Conservation (phyloP, 2,329 filamentous ascomycete species). For the Colletotrichum abscissum region DNA sequence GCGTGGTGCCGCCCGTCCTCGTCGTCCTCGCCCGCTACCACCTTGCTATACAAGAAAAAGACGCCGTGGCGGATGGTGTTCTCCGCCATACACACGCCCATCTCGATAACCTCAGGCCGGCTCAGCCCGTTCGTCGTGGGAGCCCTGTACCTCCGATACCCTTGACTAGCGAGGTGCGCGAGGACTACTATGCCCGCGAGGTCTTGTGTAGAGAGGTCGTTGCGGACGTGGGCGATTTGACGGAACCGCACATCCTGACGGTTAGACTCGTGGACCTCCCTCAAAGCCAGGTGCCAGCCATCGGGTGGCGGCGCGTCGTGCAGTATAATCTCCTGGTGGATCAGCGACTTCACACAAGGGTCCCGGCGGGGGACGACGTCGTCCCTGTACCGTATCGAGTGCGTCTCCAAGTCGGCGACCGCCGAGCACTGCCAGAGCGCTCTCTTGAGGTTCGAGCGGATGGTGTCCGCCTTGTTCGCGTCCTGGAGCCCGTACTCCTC, state of each 20-base stretch:
- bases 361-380: constrained; percentile 22
- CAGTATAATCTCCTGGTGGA: constrained; percentile 30
- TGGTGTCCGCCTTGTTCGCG: constrained; percentile 1
- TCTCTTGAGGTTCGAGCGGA: constrained; percentile 12
- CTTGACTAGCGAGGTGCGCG: constrained; percentile 26
- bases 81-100: constrained; percentile 32
- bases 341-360: constrained; percentile 26
- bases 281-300: constrained; percentile 26
- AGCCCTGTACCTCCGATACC: constrained; percentile 23
- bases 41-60: constrained; percentile 32
- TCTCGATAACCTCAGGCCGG: constrained; percentile 29
- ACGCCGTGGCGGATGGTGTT: constrained; percentile 33
- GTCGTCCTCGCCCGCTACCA: not conserved
- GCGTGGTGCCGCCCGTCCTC: constrained; percentile 25
- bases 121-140: not conserved
- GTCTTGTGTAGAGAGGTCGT: not conserved
- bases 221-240: constrained; percentile 22
- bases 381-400: constrained; percentile 29
- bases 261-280: constrained; percentile 24
- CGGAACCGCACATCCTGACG: constrained; percentile 23
- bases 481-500: constrained; percentile 29
- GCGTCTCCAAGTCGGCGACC: constrained; percentile 34
- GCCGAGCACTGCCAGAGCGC: constrained; percentile 32
- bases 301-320: constrained; percentile 25
- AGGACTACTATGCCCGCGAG: constrained; percentile 31